phyloP scores from a whole-genome alignment of 805 yeast genomes.

The Nakazawaea siamensis region DNA sequence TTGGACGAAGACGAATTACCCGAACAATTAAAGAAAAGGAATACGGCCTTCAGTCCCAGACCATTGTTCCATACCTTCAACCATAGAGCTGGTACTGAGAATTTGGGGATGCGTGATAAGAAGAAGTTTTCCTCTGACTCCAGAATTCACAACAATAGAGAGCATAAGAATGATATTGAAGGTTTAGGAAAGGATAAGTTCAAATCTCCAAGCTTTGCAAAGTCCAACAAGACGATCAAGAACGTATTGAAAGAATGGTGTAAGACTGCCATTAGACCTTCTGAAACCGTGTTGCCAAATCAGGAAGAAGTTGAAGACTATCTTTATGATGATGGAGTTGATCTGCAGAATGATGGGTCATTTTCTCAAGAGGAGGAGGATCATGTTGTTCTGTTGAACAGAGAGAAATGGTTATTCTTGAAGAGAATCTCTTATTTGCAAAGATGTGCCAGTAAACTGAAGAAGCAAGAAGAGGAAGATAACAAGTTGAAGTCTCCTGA shows the following conservation, averaged over 20 bases:
- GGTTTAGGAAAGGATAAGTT: conserved; percentile 71
- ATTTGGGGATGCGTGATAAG: conserved; percentile 74
- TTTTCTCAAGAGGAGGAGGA: conserved; percentile 24
- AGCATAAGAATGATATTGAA: conserved; percentile 63
- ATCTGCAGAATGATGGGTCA: conserved; percentile 15
- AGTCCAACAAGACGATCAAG: conserved; percentile 46
- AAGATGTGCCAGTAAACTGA: conserved; percentile 49
- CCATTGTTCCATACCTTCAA: conserved; percentile 51
- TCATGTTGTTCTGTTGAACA: conserved; percentile 35
- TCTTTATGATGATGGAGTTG: conserved; percentile 34
- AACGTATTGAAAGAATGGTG: conserved; percentile 52
- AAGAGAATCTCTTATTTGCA: conserved; percentile 67
- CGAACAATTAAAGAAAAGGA: conserved; percentile 13
- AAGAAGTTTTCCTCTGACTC: conserved; percentile 78
- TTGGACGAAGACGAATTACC: conserved; percentile 14
- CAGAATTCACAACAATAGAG: conserved; percentile 60
- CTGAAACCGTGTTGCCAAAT: conserved; percentile 44
- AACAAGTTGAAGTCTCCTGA: conserved; percentile 7
- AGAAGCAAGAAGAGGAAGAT: conserved; percentile 27
- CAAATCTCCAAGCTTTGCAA: conserved; percentile 34
- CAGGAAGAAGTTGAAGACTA: conserved; percentile 48
- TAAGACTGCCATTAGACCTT: conserved; percentile 27
- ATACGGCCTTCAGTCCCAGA: conserved; percentile 7
- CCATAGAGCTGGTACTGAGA: conserved; percentile 82
- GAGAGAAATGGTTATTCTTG: conserved; percentile 62